Evolutionary conservation across 257 asterid genomes (phyloP).

Genomic region (Anisodus tanguticus): DNA sequence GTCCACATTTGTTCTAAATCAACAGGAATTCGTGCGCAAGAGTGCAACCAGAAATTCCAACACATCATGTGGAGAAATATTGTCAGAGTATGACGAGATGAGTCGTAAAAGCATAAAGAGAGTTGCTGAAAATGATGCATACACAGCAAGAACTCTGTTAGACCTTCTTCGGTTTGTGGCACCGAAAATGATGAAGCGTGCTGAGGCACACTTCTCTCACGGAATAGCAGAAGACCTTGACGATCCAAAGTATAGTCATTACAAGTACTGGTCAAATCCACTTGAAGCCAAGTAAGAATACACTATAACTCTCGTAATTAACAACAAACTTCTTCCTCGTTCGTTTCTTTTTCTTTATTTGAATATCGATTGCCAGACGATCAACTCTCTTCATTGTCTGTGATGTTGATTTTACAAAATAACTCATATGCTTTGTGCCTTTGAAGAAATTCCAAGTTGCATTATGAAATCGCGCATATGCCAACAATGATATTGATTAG

Average conservation of each 20-base stretch:
- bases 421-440: background rate
- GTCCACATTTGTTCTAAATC: background rate
- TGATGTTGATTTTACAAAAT: background rate
- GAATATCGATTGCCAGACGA: background rate
- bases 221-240: slow-evolving; percentile 38
- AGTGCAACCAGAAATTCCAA: background rate
- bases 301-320: background rate
- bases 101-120: slow-evolving; percentile 25
- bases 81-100: slow-evolving; percentile 34
- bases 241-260: slow-evolving; percentile 31
- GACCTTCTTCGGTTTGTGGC: slow-evolving; percentile 39
- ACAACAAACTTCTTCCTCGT: too few species aligned
- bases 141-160: slow-evolving; percentile 23
- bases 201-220: slow-evolving; percentile 33
- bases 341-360: background rate
- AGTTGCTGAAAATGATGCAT: slow-evolving; percentile 34
- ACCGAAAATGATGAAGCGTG: slow-evolving; percentile 36
- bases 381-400: background rate
- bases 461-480: background rate
- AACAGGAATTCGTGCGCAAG: slow-evolving; percentile 13
- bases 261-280: slow-evolving; percentile 39
- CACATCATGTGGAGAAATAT: slow-evolving; percentile 29
- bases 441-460: background rate
- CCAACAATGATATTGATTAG: background rate
- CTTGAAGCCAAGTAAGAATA: slow-evolving; percentile 31